Conservation (phyloP, 202 grass and related monocot genomes). For the Digitaria exilis region DNA sequence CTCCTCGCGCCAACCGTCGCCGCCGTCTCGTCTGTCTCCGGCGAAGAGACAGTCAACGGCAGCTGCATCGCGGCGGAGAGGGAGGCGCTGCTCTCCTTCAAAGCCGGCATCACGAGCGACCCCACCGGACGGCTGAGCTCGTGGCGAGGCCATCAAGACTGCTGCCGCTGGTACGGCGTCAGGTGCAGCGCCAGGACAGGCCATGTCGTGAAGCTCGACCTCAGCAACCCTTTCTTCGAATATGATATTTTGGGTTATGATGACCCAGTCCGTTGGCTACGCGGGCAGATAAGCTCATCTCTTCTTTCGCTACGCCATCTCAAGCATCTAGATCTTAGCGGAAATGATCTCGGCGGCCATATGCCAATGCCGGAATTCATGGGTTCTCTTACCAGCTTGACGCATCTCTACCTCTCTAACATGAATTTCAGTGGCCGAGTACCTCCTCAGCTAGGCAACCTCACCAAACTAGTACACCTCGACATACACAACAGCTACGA, state of each 20-base stretch:
- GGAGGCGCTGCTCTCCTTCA: neutral
- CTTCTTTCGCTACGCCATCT: neutral
- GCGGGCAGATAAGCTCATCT: neutral
- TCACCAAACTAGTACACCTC: neutral
- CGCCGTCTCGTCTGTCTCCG: neutral
- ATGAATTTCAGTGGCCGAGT: neutral
- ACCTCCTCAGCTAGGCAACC: neutral
- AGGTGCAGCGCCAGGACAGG: neutral
- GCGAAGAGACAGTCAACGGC: neutral
- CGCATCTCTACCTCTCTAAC: neutral
- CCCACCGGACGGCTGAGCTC: neutral
- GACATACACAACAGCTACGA: neutral
- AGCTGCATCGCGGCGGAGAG: neutral
- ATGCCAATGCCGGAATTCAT: neutral
- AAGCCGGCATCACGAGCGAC: neutral
- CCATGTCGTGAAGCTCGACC: neutral
- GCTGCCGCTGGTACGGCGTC: neutral
- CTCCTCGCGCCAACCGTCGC: neutral
- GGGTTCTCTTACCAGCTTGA: neutral
- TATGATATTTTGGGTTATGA: neutral
- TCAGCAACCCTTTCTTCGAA: neutral
- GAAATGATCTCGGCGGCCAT: neutral
- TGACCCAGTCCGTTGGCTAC: neutral
- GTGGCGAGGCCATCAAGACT: neutral
- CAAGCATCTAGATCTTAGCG: neutral